Conservation (phyloP, 768 basidiomycete genomes). For the Neoboletus subvelutipes region DNA sequence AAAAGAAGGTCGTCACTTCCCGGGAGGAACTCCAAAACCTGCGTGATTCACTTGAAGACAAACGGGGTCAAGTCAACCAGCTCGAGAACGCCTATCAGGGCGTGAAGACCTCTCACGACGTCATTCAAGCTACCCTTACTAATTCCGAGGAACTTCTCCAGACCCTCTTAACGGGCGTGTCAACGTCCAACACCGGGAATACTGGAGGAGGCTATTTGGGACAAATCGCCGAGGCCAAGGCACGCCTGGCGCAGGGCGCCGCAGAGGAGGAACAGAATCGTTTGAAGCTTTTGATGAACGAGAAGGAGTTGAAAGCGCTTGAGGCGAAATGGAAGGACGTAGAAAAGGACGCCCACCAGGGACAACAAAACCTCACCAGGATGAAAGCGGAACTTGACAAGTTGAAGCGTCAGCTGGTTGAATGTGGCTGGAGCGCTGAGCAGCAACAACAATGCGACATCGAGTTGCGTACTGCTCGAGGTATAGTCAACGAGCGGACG, state of each 20-base stretch:
- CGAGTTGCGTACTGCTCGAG: constrained; percentile 51
- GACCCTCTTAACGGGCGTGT: constrained; percentile 88
- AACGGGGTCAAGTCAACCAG: constrained; percentile 56
- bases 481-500: constrained; percentile 51
- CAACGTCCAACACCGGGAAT: constrained; percentile 62
- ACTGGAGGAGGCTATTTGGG: constrained; percentile 94
- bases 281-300: constrained; percentile 69
- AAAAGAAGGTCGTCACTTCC: constrained; percentile 51
- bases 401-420: constrained; percentile 49
- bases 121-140: constrained; percentile 56
- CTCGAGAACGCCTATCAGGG: constrained; percentile 54
- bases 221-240: constrained; percentile 84
- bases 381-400: constrained; percentile 59
- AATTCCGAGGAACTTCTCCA: constrained; percentile 92
- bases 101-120: constrained; percentile 68
- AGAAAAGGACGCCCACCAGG: constrained; percentile 79
- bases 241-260: constrained; percentile 67
- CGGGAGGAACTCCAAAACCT: constrained; percentile 64
- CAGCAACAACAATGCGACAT: constrained; percentile 61
- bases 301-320: constrained; percentile 76
- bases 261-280: constrained; percentile 86
- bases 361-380: constrained; percentile 62
- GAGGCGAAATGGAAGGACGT: constrained; percentile 81
- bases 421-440: constrained; percentile 74
- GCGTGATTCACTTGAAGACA: constrained; percentile 53